phyloP scores from a whole-genome alignment of 2,329 filamentous ascomycete species.

The Camillea tinctor region DNA sequence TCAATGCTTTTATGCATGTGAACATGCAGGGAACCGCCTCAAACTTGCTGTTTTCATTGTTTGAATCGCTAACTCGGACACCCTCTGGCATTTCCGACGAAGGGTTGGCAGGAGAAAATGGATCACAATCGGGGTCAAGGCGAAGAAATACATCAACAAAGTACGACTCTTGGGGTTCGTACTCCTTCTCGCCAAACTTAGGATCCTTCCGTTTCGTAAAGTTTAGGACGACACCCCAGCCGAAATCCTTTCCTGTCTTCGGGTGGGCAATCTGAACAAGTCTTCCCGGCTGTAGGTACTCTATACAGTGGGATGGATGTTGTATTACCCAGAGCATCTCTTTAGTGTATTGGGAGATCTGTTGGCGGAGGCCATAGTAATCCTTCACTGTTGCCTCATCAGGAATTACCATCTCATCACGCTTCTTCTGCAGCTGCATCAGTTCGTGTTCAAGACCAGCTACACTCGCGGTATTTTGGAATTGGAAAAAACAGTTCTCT shows the following conservation, averaged over 20 bases:
- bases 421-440: conserved; percentile 72
- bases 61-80: conserved; percentile 59
- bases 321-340: conserved; percentile 92
- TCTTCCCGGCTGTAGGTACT: conserved; percentile 84
- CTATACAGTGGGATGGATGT: conserved; percentile 81
- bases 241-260: conserved; percentile 71
- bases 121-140: conserved; percentile 50
- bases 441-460: conserved; percentile 81
- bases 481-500: conserved; percentile 97
- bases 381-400: conserved; percentile 90
- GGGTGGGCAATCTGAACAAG: conserved; percentile 81
- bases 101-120: conserved; percentile 40
- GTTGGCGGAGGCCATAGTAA: conserved; percentile 86
- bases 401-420: conserved; percentile 70
- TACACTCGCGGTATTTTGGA: conserved; percentile 91
- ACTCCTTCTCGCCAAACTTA: conserved; percentile 67
- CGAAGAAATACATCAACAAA: conserved; percentile 79
- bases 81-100: conserved; percentile 59
- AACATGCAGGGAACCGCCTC: conserved; percentile 85
- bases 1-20: conserved; percentile 80
- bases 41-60: conserved; percentile 67
- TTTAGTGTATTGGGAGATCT: conserved; percentile 77
- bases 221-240: conserved; percentile 88
- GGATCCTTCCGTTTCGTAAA: conserved; percentile 63
- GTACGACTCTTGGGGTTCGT: conserved; percentile 72